A percentile compares a stretch with the other conserved stretches of the same genome.
Evolutionary conservation across 306 rosid genomes (phyloP).

Genomic region (Quercus dentata): DNA sequence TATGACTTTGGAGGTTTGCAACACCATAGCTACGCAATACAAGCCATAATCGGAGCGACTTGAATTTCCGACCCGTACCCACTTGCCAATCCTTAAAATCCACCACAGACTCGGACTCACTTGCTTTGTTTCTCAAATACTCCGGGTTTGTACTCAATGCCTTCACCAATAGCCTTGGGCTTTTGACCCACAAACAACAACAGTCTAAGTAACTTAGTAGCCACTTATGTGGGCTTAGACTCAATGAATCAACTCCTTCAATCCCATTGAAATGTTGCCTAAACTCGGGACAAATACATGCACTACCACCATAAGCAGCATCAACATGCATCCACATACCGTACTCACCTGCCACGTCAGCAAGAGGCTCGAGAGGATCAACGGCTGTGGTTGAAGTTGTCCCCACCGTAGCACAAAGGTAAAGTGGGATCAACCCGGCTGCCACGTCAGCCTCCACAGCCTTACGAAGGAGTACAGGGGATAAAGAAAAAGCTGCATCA

Average conservation of each 20-base stretch:
- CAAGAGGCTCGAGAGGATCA: conserved; percentile 41
- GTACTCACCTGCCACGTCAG: conserved; percentile 38
- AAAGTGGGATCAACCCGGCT: conserved; percentile 50
- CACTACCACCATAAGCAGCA: conserved; percentile 64
- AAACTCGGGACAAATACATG: conserved; percentile 63
- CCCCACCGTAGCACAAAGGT: conserved; percentile 48
- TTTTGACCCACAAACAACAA: conserved; percentile 61
- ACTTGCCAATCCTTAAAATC: conserved; percentile 67
- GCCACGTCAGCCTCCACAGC: conserved; percentile 33
- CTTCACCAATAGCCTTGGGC: conserved; percentile 18
- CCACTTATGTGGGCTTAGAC: conserved; percentile 69
- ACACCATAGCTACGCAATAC: conserved; percentile 55
- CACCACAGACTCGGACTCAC: conserved; percentile 47
- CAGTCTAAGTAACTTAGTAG: conserved; percentile 42
- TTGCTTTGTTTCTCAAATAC: conserved; percentile 42
- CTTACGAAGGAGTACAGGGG: conserved; percentile 22
- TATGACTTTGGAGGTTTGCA: conserved; percentile 41
- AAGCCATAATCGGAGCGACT: conserved; percentile 46
- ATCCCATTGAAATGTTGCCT: conserved; percentile 42
- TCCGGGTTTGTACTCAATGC: conserved; percentile 39
- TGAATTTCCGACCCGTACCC: conserved; percentile 49
- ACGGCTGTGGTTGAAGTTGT: conserved; percentile 53
- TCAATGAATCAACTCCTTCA: conserved; percentile 43
- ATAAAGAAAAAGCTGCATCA: conserved; percentile 25
- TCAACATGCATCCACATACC: conserved; percentile 66